Conservation (phyloP, 306 rosid genomes). For the Trichosanthes truncata region DNA sequence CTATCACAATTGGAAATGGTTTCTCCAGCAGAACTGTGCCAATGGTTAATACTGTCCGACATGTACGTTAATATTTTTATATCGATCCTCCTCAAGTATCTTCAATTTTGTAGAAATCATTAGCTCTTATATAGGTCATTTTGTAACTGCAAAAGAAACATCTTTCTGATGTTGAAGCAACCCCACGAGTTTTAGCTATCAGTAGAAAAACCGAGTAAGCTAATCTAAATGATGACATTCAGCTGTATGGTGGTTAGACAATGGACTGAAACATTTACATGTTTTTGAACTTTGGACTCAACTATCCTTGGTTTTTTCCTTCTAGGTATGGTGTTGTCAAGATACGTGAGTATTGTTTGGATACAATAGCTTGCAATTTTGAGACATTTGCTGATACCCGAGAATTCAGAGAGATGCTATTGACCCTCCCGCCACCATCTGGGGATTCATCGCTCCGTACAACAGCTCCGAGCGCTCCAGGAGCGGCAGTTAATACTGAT, state of each 20-base stretch:
- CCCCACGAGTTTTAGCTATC: not conserved
- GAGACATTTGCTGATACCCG: constrained; percentile 71
- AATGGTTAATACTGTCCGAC: constrained; percentile 80
- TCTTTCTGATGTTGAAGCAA: not conserved
- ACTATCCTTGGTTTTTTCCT: not conserved
- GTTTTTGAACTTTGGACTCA: not conserved
- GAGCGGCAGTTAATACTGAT: constrained; percentile 54
- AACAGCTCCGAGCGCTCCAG: constrained; percentile 84
- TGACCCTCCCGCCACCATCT: constrained; percentile 88
- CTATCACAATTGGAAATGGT: constrained; percentile 72
- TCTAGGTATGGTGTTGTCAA: constrained; percentile 73
- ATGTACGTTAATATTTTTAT: constrained; percentile 38
- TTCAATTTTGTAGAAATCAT: not conserved
- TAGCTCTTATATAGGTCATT: not conserved
- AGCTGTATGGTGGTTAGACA: not conserved
- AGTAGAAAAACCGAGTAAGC: not conserved
- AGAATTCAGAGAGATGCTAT: constrained; percentile 72
- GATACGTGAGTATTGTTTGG: constrained; percentile 85
- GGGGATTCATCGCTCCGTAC: constrained; percentile 92
- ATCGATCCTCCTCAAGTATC: not conserved
- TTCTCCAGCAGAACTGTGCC: constrained; percentile 81
- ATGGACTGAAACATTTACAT: not conserved
- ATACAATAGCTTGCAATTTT: constrained; percentile 71
- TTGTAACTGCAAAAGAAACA: not conserved
- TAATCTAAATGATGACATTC: not conserved